These are phyloP conservation scores for Rasamsonia emersonii DNA, from an alignment of 2,329 filamentous ascomycete genomes.

Conservation along the genomic window DNA sequence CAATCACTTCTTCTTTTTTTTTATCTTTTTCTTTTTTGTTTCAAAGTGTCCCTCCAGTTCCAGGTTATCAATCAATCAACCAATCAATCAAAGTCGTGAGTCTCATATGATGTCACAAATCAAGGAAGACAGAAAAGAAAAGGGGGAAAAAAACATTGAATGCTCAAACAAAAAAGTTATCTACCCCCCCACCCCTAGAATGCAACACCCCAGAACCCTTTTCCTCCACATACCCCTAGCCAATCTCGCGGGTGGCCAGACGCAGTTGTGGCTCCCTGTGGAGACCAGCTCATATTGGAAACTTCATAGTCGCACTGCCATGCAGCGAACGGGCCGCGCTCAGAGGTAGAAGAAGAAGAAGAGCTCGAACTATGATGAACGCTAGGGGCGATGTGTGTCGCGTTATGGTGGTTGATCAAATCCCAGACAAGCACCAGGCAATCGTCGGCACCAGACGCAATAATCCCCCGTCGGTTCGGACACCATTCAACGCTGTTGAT, in stretches of 20 bases:
- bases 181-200: constrained; percentile 20
- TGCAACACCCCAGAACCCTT: constrained; percentile 37
- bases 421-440: constrained; percentile 92
- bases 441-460: constrained; percentile 89
- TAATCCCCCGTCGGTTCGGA: constrained; percentile 71
- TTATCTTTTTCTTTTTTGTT: constrained; percentile 5
- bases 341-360: constrained; percentile 20
- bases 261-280: constrained; percentile 28
- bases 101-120: no score
- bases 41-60: neutral
- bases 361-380: constrained; percentile 14
- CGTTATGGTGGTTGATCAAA: constrained; percentile 60
- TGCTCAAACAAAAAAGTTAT: neutral
- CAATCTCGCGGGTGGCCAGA: constrained; percentile 29
- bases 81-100: no score
- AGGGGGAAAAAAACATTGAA: neutral
- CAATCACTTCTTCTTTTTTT: constrained; percentile 22
- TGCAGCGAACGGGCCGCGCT: constrained; percentile 36
- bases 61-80: neutral
- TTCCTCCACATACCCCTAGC: constrained; percentile 38
- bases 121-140: no score
- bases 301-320: constrained; percentile 41
- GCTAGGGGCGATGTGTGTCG: constrained; percentile 33
- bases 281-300: constrained; percentile 41
- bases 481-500: constrained; percentile 97